Percentiles rank a stretch among this genome's conserved stretches.
Conservation (phyloP, 805 yeast genomes). For the Cephaloascus fragrans region DNA sequence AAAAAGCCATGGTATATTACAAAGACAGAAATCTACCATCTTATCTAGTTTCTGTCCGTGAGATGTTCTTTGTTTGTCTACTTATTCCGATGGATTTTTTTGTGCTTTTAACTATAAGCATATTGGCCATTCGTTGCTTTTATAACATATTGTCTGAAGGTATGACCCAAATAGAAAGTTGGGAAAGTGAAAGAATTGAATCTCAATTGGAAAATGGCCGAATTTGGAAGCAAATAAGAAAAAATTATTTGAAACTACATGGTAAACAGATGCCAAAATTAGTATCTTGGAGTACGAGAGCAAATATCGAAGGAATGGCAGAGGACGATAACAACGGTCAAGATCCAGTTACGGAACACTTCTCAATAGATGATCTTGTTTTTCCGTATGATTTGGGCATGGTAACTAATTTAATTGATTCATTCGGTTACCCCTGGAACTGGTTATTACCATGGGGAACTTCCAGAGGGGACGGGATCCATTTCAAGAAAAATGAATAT, state of each 20-base stretch:
- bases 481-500: constrained; percentile 45
- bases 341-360: constrained; percentile 11
- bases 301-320: constrained; percentile 1
- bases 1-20: constrained; percentile 35
- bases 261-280: constrained; percentile 31
- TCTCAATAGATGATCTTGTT: constrained; percentile 53
- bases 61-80: constrained; percentile 45
- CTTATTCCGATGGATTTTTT: constrained; percentile 47
- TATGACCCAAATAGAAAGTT: constrained; percentile 80
- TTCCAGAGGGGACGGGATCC: constrained; percentile 52
- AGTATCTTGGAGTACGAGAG: constrained; percentile 31
- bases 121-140: constrained; percentile 55
- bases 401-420: constrained; percentile 37
- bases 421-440: constrained; percentile 52
- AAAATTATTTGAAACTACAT: constrained; percentile 32
- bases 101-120: constrained; percentile 47
- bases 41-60: constrained; percentile 40
- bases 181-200: constrained; percentile 85
- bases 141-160: constrained; percentile 49
- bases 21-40: constrained; percentile 40
- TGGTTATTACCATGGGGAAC: constrained; percentile 71
- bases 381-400: constrained; percentile 81
- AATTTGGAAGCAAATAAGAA: constrained; percentile 39
- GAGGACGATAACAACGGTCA: constrained; percentile 1
- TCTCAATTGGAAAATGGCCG: constrained; percentile 47